Evolutionary conservation across 176 grass and related monocot species (phyloP).

Genomic region (Juncus effusus): DNA sequence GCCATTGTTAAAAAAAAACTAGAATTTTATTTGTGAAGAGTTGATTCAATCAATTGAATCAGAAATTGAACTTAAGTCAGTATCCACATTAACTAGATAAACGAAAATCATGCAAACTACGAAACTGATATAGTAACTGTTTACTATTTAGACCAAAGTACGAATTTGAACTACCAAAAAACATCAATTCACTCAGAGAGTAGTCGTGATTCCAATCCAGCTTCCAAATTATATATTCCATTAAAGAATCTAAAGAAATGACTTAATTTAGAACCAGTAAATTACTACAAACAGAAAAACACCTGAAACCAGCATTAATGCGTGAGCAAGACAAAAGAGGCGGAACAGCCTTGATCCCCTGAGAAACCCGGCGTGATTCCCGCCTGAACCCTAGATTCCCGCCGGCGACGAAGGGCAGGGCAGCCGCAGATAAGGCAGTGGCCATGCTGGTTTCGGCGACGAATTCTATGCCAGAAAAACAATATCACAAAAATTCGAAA

Average conservation of each 20-base stretch:
- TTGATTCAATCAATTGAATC: not conserved
- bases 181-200: too few relatives aligned
- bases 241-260: too few relatives aligned
- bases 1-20: not conserved
- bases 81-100: too few relatives aligned
- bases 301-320: constrained; percentile 21
- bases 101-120: too few relatives aligned
- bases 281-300: not conserved
- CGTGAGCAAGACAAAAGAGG: constrained; percentile 2
- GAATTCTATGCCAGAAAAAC: too few relatives aligned
- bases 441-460: not conserved
- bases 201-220: too few relatives aligned
- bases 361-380: not conserved
- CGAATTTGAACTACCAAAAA: too few relatives aligned
- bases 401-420: not conserved
- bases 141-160: too few relatives aligned
- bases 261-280: not conserved
- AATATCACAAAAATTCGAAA: too few relatives aligned
- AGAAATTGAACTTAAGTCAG: too few relatives aligned
- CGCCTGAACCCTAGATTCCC: constrained; percentile 3
- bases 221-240: too few relatives aligned
- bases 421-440: constrained; percentile 2
- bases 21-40: not conserved
- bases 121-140: too few relatives aligned
- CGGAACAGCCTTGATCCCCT: not conserved